These are phyloP conservation scores for Arthrobotrys sinensis DNA, from an alignment of 2,329 filamentous ascomycete species.

Conservation along the genomic window DNA sequence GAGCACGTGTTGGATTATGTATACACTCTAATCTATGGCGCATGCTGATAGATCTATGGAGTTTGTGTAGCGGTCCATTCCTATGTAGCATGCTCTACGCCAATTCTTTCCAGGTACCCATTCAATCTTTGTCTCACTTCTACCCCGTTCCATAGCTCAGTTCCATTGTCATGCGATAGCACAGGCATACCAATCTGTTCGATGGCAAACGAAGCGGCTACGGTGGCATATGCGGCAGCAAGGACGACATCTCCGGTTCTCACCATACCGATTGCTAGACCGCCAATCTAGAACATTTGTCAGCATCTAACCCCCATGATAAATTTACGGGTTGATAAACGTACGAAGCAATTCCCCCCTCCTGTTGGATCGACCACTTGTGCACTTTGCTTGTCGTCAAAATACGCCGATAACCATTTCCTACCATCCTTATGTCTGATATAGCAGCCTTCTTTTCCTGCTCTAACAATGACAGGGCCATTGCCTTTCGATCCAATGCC, in stretches of 20 bases:
- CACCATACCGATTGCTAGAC: conserved; percentile 74
- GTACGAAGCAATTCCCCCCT: conserved; percentile 90
- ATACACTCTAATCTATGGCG: too few species aligned
- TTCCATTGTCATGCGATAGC: conserved; percentile 69
- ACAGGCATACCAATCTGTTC: conserved; percentile 90
- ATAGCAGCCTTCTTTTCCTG: conserved; percentile 78
- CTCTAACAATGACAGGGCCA: conserved; percentile 76
- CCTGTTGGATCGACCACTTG: conserved; percentile 92
- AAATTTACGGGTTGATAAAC: conserved; percentile 63
- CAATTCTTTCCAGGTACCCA: conserved; percentile 69
- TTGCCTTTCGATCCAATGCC: conserved; percentile 65
- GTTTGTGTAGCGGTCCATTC: too few species aligned
- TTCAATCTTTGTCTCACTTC: conserved; percentile 72
- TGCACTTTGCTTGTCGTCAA: conserved; percentile 68
- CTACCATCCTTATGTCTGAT: conserved; percentile 71
- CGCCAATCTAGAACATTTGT: conserved; percentile 68
- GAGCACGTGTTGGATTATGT: too few species aligned
- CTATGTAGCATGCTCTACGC: neutral
- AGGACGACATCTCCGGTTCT: conserved; percentile 74
- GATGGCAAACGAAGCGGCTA: conserved; percentile 92
- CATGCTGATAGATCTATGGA: too few species aligned
- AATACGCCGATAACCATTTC: conserved; percentile 85
- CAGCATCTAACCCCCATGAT: conserved; percentile 36
- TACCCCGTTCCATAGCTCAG: conserved; percentile 76
- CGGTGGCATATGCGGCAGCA: conserved; percentile 82